Percentiles rank a stretch among this genome's conserved stretches.
These are phyloP conservation scores for Pseudogymnoascus sp. DNA, from an alignment of 2,329 filamentous ascomycete genomes.

Conservation along the genomic window DNA sequence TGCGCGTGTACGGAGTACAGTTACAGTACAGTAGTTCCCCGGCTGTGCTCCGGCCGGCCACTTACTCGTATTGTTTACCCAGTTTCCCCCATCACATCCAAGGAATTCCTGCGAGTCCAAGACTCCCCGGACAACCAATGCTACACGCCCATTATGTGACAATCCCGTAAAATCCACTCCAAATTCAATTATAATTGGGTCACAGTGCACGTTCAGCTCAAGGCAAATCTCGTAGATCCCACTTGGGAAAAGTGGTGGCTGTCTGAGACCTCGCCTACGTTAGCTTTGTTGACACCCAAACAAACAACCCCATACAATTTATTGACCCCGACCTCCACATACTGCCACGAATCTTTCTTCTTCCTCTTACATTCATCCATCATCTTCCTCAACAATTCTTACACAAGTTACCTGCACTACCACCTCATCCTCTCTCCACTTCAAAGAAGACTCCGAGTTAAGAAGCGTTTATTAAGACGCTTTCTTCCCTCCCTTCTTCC, in stretches of 20 bases:
- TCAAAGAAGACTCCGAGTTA: conserved; percentile 16
- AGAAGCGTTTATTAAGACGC: conserved; percentile 28
- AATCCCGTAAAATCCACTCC: conserved; percentile 4
- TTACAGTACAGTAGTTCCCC: background rate
- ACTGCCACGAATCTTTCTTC: conserved; percentile 13
- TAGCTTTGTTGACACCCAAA: conserved; percentile 12
- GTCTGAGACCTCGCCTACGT: conserved; percentile 10
- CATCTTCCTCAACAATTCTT: conserved; percentile 11
- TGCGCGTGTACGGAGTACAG: background rate
- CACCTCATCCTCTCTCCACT: conserved; percentile 12
- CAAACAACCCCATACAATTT: conserved; percentile 10
- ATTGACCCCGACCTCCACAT: conserved; percentile 10
- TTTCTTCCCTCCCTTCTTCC: conserved; percentile 38
- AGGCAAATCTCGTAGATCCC: background rate
- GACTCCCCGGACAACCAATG: conserved; percentile 3
- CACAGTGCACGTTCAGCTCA: background rate
- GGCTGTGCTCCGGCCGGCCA: background rate
- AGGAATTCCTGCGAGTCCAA: background rate
- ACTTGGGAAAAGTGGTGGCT: conserved; percentile 5
- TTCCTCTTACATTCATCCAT: conserved; percentile 10
- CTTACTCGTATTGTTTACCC: background rate
- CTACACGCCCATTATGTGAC: conserved; percentile 7
- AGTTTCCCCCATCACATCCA: background rate
- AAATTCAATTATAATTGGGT: background rate
- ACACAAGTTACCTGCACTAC: background rate